Evolutionary conservation across 768 basidiomycete genomes (phyloP).

Genomic region (Leccinellum rugosiceps): DNA sequence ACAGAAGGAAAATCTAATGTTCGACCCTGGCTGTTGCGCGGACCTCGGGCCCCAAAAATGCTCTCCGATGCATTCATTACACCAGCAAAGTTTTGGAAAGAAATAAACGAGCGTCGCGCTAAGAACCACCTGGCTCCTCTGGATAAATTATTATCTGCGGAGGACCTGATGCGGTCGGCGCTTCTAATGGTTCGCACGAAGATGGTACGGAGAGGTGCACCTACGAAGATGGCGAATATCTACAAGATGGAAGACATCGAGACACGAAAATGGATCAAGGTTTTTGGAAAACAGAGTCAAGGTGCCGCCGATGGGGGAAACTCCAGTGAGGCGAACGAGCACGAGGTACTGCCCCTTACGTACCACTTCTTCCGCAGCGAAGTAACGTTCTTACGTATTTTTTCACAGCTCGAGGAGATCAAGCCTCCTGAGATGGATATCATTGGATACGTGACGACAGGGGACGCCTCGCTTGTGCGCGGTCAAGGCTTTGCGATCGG

Average conservation of each 20-base stretch:
- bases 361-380: not conserved
- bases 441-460: constrained; percentile 84
- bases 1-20: constrained; percentile 6
- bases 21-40: constrained; percentile 70
- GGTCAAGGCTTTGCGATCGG: constrained; percentile 81
- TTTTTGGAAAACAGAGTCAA: constrained; percentile 19
- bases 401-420: constrained; percentile 46
- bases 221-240: constrained; percentile 71
- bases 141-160: constrained; percentile 30
- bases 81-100: constrained; percentile 43
- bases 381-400: not conserved
- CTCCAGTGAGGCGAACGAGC: constrained; percentile 20
- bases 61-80: constrained; percentile 43
- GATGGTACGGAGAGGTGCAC: constrained; percentile 65
- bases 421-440: constrained; percentile 43
- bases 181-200: constrained; percentile 64
- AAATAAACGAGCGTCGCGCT: constrained; percentile 56
- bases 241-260: constrained; percentile 61
- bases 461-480: constrained; percentile 74
- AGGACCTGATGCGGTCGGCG: constrained; percentile 54
- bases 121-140: constrained; percentile 51
- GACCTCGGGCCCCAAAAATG: constrained; percentile 45
- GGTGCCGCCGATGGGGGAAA: constrained; percentile 14
- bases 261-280: constrained; percentile 44
- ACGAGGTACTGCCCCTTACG: constrained; percentile 25